Evolutionary conservation across 2,329 filamentous ascomycete species (phyloP).

Genomic region (Arthroderma sp.): DNA sequence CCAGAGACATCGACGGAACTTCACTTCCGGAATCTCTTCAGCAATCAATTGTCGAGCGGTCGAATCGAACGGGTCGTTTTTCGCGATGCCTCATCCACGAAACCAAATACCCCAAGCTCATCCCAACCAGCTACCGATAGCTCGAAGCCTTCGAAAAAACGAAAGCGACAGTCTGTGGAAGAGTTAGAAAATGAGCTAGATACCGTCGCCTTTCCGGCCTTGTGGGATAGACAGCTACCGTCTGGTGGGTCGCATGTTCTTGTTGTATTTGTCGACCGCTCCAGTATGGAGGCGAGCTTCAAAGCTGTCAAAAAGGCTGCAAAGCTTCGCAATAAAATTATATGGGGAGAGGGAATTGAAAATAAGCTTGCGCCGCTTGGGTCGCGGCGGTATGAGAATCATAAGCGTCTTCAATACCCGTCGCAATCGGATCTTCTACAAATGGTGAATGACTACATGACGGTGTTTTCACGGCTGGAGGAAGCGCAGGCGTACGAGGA

Average conservation of each 20-base stretch:
- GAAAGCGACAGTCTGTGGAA: slow-evolving; percentile 38
- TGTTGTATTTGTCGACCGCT: slow-evolving; percentile 69
- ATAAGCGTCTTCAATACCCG: slow-evolving; percentile 61
- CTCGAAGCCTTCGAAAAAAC: slow-evolving; percentile 32
- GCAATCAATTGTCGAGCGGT: slow-evolving; percentile 59
- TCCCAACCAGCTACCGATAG: slow-evolving; percentile 10
- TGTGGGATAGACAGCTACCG: slow-evolving; percentile 60
- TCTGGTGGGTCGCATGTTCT: slow-evolving; percentile 67
- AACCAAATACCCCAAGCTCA: slow-evolving; percentile 10
- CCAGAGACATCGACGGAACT: slow-evolving; percentile 69
- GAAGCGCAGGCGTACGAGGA: slow-evolving; percentile 50
- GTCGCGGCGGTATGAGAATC: slow-evolving; percentile 40
- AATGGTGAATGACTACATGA: slow-evolving; percentile 75
- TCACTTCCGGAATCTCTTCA: slow-evolving; percentile 65
- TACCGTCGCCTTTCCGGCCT: slow-evolving; percentile 51
- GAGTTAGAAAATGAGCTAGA: slow-evolving; percentile 44
- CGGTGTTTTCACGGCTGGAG: slow-evolving; percentile 55
- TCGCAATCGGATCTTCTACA: slow-evolving; percentile 52
- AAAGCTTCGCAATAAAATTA: slow-evolving; percentile 43
- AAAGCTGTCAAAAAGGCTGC: slow-evolving; percentile 57
- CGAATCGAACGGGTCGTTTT: slow-evolving; percentile 69
- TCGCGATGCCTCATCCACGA: slow-evolving; percentile 39
- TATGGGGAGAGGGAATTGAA: slow-evolving; percentile 40
- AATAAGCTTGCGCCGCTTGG: slow-evolving; percentile 46
- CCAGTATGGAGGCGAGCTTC: slow-evolving; percentile 61